Evolutionary conservation across 331 rosid species (phyloP).

Genomic region (Stylosanthes scabra): DNA sequence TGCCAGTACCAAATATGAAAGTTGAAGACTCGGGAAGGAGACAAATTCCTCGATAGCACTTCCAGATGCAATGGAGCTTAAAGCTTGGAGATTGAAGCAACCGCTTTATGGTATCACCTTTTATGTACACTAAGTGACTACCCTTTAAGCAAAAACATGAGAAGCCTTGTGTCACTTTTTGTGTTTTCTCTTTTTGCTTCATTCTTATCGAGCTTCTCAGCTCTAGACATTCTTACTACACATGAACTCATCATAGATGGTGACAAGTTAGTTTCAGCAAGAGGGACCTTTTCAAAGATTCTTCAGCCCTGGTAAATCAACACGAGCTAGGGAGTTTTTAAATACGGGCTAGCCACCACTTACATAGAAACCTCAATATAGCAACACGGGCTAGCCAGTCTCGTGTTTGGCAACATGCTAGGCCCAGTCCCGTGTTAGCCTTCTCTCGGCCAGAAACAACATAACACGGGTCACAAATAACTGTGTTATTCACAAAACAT

Average conservation of each 20-base stretch:
- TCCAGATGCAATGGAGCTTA: not conserved
- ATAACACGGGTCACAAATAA: too few species aligned
- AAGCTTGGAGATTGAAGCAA: not conserved
- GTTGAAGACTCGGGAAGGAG: too few species aligned
- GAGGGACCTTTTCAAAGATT: not conserved
- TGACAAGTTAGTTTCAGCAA: constrained; percentile 15
- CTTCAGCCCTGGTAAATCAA: constrained; percentile 10
- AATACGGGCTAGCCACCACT: too few species aligned
- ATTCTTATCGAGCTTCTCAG: not conserved
- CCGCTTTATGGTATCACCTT: not conserved
- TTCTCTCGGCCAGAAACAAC: too few species aligned
- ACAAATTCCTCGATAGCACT: too few species aligned
- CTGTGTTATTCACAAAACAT: too few species aligned
- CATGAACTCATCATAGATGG: constrained; percentile 17
- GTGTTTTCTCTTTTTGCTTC: not conserved
- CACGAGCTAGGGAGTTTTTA: too few species aligned
- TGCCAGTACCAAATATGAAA: too few species aligned
- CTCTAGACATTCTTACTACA: not conserved
- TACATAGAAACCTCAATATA: too few species aligned
- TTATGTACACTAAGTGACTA: not conserved
- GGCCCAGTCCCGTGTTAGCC: too few species aligned
- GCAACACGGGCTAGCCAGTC: too few species aligned
- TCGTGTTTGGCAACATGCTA: too few species aligned
- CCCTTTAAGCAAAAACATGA: not conserved
- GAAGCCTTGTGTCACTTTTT: not conserved